Base-by-base conservation (phyloP, 2,329 filamentous ascomycete genomes). In the Zasmidium cellare region DNA sequence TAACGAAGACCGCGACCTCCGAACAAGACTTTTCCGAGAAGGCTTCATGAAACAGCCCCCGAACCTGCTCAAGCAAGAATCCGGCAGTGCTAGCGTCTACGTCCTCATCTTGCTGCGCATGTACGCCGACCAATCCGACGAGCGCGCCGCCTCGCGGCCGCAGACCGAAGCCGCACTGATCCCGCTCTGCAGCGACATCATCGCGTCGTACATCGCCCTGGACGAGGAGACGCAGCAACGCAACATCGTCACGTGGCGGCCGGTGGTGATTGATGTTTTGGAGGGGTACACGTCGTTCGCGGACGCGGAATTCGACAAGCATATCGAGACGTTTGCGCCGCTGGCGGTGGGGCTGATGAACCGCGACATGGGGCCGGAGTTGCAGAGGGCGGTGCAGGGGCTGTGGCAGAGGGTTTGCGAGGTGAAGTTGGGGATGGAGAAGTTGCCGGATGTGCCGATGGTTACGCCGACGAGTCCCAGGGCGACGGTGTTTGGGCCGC, bases 21-120 rank as follows among this genome's bases (percentile, higher is more conserved):
- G 94, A 47, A 96, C 96, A 83, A 86, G 91, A 18, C 82, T 99
- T 18, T 99, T 96, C 91, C 84, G 92, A 51, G 94, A 99, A 74
- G 94, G 96, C 0, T 99, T 99, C 81, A 99, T 99, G 94, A 96
- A 96, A 77, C 94, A 99, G 72, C 93, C 94, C 16, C 94, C 94
- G 2, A 99, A 99, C 69, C 81, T 99, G 12, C 83, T 99, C 25
- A 99, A 99, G 78, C 94, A 99, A 74, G 94, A 99, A 77, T 91
- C 86, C 60, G 93, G 94, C 44, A 90, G 89, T 55, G 94, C 94
- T 0, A 90, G 91, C 2, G 97, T 96, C 1, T 99, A 99, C 73
- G 91, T 99, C 35, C 89, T 89, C 61, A 99, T 99, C 65, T 79
- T 99, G 24, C 91, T 99, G 77, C 84, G 94, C 51, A 99, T 99